phyloP scores from a whole-genome alignment of 2,329 filamentous ascomycete species.

The Ciborinia camelliae region DNA sequence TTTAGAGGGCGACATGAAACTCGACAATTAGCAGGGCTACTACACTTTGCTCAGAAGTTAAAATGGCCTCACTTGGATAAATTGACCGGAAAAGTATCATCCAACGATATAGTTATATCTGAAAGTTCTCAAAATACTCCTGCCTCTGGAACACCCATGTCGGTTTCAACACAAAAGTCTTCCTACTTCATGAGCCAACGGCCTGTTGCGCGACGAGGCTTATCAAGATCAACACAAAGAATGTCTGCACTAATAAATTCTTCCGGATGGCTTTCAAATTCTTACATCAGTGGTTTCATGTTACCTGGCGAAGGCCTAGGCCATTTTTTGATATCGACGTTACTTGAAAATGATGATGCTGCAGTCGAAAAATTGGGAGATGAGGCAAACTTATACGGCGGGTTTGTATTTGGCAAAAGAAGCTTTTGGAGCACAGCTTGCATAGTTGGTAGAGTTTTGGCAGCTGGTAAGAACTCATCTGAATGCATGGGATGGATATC shows the following conservation, averaged over 20 bases:
- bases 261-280: conserved; percentile 65
- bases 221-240: conserved; percentile 27
- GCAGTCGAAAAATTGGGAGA: conserved; percentile 57
- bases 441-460: conserved; percentile 61
- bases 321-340: conserved; percentile 63
- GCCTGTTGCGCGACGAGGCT: conserved; percentile 23
- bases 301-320: conserved; percentile 61
- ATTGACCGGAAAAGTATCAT: conserved; percentile 32
- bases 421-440: conserved; percentile 69
- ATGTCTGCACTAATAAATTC: conserved; percentile 56
- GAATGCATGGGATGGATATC: conserved; percentile 70
- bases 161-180: conserved; percentile 32
- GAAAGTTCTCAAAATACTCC: conserved; percentile 31
- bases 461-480: conserved; percentile 57
- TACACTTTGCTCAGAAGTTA: conserved; percentile 61
- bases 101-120: conserved; percentile 35
- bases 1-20: conserved; percentile 47
- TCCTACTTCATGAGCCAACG: conserved; percentile 35
- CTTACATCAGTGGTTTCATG: conserved; percentile 62
- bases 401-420: conserved; percentile 60
- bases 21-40: conserved; percentile 58
- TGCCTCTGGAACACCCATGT: conserved; percentile 32
- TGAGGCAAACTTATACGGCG: conserved; percentile 60
- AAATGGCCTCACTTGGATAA: conserved; percentile 59
- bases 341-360: conserved; percentile 61